Evolutionary conservation across 2,329 filamentous ascomycete species (phyloP).

Genomic region (Epichloe coenophiala): DNA sequence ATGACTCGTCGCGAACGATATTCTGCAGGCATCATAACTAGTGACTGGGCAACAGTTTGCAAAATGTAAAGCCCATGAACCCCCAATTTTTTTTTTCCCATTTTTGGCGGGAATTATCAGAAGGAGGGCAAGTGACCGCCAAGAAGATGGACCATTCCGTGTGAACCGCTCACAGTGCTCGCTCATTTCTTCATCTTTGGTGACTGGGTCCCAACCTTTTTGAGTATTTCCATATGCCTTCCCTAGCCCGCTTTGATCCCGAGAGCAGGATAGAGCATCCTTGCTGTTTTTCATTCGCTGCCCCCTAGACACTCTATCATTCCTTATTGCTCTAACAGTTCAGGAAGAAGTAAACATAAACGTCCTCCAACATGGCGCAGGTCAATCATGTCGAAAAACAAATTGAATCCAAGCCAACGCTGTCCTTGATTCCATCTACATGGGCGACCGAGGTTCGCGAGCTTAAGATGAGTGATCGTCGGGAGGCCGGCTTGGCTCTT

Average conservation of each 20-base stretch:
- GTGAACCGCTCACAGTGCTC: neutral
- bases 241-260: slow-evolving; percentile 1
- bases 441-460: slow-evolving; percentile 47
- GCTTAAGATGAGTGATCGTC: slow-evolving; percentile 53
- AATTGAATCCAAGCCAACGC: slow-evolving; percentile 10
- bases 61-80: slow-evolving; percentile 4
- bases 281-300: neutral
- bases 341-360: slow-evolving; percentile 6
- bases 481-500: slow-evolving; percentile 56
- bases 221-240: slow-evolving; percentile 1
- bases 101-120: neutral
- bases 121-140: neutral
- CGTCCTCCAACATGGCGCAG: slow-evolving; percentile 6
- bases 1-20: slow-evolving; percentile 7
- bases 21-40: slow-evolving; percentile 4
- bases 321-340: slow-evolving; percentile 3
- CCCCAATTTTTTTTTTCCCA: neutral
- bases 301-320: neutral
- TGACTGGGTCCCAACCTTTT: slow-evolving; percentile 5
- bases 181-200: neutral
- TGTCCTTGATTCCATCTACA: slow-evolving; percentile 36
- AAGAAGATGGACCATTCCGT: slow-evolving; percentile 3
- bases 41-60: slow-evolving; percentile 6
- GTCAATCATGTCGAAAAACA: slow-evolving; percentile 1
- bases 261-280: slow-evolving; percentile 1